A percentile compares a stretch with the other conserved stretches of the same genome.
Conservation (phyloP, 805 yeast species). For the Starmerella apis region DNA sequence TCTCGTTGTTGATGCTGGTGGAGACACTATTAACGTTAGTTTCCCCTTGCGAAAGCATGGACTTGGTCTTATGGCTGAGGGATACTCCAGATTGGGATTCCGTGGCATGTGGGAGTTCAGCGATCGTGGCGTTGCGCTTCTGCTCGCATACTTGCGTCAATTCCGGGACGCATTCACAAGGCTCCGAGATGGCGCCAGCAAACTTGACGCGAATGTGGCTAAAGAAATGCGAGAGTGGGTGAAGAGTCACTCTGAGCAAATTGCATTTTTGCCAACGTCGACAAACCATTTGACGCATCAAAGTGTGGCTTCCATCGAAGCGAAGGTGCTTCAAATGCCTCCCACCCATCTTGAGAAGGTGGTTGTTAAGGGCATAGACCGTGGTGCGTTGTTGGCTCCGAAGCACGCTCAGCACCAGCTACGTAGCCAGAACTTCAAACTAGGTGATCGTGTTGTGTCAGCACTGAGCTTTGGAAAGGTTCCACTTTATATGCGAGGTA, state of each 20-base stretch:
- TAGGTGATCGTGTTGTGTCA: constrained; percentile 85
- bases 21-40: constrained; percentile 57
- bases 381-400: constrained; percentile 71
- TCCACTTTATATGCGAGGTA: constrained; percentile 78
- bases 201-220: constrained; percentile 25
- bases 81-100: constrained; percentile 59
- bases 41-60: constrained; percentile 74
- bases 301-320: constrained; percentile 59
- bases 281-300: constrained; percentile 65
- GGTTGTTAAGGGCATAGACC: constrained; percentile 68
- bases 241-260: constrained; percentile 35
- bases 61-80: constrained; percentile 71
- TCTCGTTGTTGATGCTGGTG: constrained; percentile 41
- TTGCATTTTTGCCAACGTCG: constrained; percentile 60
- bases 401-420: constrained; percentile 58
- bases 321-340: constrained; percentile 14
- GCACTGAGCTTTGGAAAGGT: constrained; percentile 82
- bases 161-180: constrained; percentile 41
- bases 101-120: constrained; percentile 71
- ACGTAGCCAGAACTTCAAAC: constrained; percentile 60
- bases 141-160: constrained; percentile 47
- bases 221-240: constrained; percentile 37
- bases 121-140: constrained; percentile 55
- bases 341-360: constrained; percentile 38
- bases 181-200: background rate